phyloP scores from a whole-genome alignment of 225 moss, liverwort and hornwort genomes.

The Ulota crispa region DNA sequence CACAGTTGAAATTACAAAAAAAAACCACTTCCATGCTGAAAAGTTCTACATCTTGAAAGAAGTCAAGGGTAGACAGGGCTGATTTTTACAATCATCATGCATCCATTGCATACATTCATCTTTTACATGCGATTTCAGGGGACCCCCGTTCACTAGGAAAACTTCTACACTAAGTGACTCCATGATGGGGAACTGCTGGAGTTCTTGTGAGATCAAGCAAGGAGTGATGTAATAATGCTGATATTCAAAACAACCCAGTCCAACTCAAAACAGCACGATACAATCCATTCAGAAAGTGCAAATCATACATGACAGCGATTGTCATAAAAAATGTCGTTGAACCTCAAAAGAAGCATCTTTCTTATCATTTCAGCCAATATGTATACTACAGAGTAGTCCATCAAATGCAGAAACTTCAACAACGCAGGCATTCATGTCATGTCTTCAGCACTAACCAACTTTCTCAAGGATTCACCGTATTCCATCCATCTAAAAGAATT shows the following conservation, averaged over 20 bases:
- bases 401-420: background rate
- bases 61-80: background rate
- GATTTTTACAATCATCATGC: background rate
- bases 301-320: background rate
- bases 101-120: constrained; percentile 21
- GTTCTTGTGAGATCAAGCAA: constrained; percentile 30
- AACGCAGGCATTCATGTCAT: background rate
- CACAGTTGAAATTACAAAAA: background rate
- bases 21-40: background rate
- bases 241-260: background rate
- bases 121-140: background rate
- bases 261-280: background rate
- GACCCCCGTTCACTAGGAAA: background rate
- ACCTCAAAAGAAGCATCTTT: background rate
- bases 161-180: constrained; percentile 11
- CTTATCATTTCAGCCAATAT: background rate
- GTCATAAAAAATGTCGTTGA: background rate
- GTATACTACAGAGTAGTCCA: background rate
- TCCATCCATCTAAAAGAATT: background rate
- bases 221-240: background rate
- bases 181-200: constrained; percentile 29
- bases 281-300: background rate
- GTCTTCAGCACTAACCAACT: background rate
- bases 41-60: background rate
- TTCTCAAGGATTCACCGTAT: background rate